Conservation (phyloP, 352 stramenopile genomes). For the Phytophthora brassicae region DNA sequence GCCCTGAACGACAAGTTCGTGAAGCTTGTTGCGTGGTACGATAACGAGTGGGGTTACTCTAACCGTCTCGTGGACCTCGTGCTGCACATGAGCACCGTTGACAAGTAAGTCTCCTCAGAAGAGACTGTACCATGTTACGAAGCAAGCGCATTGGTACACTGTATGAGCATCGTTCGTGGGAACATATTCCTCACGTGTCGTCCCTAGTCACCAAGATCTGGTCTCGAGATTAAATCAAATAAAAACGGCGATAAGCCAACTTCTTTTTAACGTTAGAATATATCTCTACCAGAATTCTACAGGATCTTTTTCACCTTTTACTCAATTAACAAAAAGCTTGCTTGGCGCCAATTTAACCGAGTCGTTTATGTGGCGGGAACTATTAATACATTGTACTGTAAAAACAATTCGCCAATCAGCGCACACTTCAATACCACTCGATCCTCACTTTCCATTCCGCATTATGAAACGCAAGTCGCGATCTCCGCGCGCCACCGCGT, state of each 20-base stretch:
- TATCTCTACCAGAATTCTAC: too few species aligned
- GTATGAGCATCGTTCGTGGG: constrained; percentile 12
- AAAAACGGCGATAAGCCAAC: too few species aligned
- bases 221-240: background rate
- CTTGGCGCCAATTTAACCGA: constrained; percentile 10
- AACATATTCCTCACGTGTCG: background rate
- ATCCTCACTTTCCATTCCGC: constrained; percentile 25
- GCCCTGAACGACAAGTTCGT: constrained; percentile 97
- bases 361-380: constrained; percentile 20
- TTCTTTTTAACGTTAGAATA: too few species aligned
- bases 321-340: background rate
- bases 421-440: constrained; percentile 12
- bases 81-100: constrained; percentile 89
- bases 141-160: constrained; percentile 19
- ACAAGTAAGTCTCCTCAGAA: constrained; percentile 29
- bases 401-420: too few species aligned
- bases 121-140: constrained; percentile 9
- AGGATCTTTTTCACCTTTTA: background rate
- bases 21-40: constrained; percentile 99
- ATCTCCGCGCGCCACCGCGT: constrained; percentile 3
- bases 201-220: background rate
- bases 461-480: constrained; percentile 37
- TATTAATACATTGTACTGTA: too few species aligned
- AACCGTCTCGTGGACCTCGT: constrained; percentile 97
- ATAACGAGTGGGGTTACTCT: constrained; percentile 99